Conservation (phyloP, 2,329 filamentous ascomycete genomes). For the Arthrobotrys entomopaga region DNA sequence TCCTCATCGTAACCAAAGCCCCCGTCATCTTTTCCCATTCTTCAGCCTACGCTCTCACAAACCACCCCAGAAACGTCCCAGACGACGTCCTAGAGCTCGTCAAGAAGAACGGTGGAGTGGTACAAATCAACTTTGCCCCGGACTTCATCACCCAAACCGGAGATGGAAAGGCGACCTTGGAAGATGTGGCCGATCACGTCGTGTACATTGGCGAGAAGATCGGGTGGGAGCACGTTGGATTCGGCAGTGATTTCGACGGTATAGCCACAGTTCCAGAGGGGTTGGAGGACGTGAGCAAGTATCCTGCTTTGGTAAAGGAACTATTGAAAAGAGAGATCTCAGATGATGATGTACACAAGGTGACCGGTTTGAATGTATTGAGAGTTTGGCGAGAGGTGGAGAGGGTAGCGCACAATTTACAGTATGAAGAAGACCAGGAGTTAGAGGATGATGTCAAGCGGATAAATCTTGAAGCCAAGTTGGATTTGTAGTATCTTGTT, state of each 20-base stretch:
- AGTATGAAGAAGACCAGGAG: slow-evolving; percentile 67
- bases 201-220: slow-evolving; percentile 82
- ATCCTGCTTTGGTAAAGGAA: slow-evolving; percentile 79
- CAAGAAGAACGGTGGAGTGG: slow-evolving; percentile 75
- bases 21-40: slow-evolving; percentile 92
- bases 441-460: slow-evolving; percentile 63
- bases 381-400: slow-evolving; percentile 87
- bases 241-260: slow-evolving; percentile 91
- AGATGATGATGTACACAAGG: slow-evolving; percentile 76
- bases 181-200: slow-evolving; percentile 82
- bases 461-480: slow-evolving; percentile 8
- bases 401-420: slow-evolving; percentile 73
- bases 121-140: slow-evolving; percentile 91
- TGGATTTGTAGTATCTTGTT: not conserved
- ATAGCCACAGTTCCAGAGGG: slow-evolving; percentile 75
- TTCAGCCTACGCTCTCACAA: slow-evolving; percentile 81
- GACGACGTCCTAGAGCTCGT: slow-evolving; percentile 83
- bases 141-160: slow-evolving; percentile 75
- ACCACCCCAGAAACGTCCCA: slow-evolving; percentile 88
- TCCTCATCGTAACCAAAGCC: slow-evolving; percentile 73
- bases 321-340: slow-evolving; percentile 78
- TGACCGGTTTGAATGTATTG: slow-evolving; percentile 82
- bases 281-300: slow-evolving; percentile 85
- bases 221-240: slow-evolving; percentile 85
- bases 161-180: slow-evolving; percentile 76